Conservation (phyloP, 2,329 filamentous ascomycete genomes). For the Colletotrichum godetiae region DNA sequence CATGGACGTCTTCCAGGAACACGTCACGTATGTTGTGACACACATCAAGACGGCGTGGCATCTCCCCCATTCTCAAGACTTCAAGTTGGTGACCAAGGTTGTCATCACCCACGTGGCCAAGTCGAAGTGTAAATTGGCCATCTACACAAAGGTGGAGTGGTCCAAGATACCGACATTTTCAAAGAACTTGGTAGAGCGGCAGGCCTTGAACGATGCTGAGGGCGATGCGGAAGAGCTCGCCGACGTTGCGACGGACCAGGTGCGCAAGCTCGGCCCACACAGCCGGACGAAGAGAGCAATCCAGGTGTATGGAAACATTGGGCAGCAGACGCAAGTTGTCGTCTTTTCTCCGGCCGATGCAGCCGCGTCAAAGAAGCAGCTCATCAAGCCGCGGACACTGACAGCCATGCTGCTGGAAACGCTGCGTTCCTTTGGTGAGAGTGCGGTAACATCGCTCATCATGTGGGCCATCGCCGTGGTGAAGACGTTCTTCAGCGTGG, state of each 20-base stretch:
- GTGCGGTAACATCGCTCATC: constrained; percentile 79
- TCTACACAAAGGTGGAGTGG: constrained; percentile 93
- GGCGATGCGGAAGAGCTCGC: constrained; percentile 80
- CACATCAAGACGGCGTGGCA: constrained; percentile 80
- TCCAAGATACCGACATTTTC: constrained; percentile 71
- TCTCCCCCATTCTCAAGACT: constrained; percentile 81
- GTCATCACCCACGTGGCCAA: constrained; percentile 95
- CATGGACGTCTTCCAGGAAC: constrained; percentile 85
- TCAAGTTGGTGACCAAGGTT: constrained; percentile 88
- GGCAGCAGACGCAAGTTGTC: constrained; percentile 73
- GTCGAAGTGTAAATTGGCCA: constrained; percentile 88
- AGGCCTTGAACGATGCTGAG: constrained; percentile 80
- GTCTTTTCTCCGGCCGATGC: constrained; percentile 64
- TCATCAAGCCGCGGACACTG: constrained; percentile 71
- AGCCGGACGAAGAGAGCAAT: constrained; percentile 82
- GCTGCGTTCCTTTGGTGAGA: constrained; percentile 78
- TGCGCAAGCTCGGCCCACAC: constrained; percentile 78
- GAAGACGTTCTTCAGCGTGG: constrained; percentile 73
- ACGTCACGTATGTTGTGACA: constrained; percentile 74
- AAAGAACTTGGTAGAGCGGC: constrained; percentile 71
- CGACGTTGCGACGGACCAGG: constrained; percentile 81
- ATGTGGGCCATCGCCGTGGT: constrained; percentile 79
- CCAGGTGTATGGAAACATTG: constrained; percentile 82
- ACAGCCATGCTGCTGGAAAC: constrained; percentile 79
- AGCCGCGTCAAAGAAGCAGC: constrained; percentile 63